Evolutionary conservation across 352 stramenopile species (phyloP), one percentile per base, ranked within the genome.

Genomic region (Saprolegnia diclina): DNA sequence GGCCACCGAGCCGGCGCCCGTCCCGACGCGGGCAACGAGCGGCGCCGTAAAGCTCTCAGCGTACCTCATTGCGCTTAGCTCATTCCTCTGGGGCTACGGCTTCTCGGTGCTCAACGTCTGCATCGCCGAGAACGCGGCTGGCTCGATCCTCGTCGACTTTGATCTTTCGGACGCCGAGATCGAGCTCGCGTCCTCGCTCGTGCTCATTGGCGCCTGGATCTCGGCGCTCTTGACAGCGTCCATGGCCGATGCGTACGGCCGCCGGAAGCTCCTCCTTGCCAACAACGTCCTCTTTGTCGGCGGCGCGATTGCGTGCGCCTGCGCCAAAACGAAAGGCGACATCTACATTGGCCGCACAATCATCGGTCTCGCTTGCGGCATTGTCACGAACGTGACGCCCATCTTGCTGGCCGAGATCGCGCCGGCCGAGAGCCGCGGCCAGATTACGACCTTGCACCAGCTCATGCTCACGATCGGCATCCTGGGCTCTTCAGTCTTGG

Each of bases 371-470:
- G 85, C 77, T 5, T 90, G 80, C 13, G 87, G 88, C 5, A 74
- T 96, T 42, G 85, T 90, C 21, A 92, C 82, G 22, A 91, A 91
- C 72, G 91, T 87, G 9, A 83, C 89, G 21, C 86, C 88, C 6
- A 89, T 96, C 37, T 72, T 96, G 45, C 70, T 96, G 35, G 89
- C 85, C 29, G 88, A 96, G 64, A 94, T 96, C 55, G 85, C 88
- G 40, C 83, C 88, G 0, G 71, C 73, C 19, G 64, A 72, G 11
- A 81, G 76, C 32, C 77, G 83, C 16, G 88, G 88, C 3, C 78
- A 85, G 61, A 91, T 97, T 68, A 94, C 87, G 19, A 90, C 87
- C 55, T 78, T 95, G 26, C 90, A 97, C 63, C 89, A 97, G 66
- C 76, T 96, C 21, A 78, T 83, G 70, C 69, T 97, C 35, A 96